These are phyloP conservation scores for Salix dunnii DNA, from an alignment of 345 rosid species.

Conservation along the genomic window DNA sequence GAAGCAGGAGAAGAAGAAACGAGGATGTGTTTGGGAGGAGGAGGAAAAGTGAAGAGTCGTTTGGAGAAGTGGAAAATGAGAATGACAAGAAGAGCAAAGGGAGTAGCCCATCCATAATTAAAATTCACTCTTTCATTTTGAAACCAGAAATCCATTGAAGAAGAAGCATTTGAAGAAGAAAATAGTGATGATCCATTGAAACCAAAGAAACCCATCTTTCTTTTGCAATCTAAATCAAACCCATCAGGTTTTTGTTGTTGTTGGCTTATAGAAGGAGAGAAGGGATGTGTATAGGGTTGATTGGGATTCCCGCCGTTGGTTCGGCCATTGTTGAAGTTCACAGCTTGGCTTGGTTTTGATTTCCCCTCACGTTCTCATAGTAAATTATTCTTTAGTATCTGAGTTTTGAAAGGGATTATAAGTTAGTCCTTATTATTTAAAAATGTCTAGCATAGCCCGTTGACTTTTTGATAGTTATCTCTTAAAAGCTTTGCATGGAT, in stretches of 20 bases:
- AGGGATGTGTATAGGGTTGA: not conserved
- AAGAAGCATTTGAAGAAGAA: not conserved
- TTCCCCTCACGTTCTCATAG: not conserved
- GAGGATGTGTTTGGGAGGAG: not conserved
- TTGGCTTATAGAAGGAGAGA: not conserved
- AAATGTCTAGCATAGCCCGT: not conserved
- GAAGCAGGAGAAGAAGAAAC: not conserved
- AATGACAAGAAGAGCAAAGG: slow-evolving; percentile 19
- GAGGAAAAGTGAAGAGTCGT: not conserved
- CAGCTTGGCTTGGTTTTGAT: not conserved
- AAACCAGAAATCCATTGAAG: slow-evolving; percentile 16
- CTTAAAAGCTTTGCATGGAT: too few species aligned
- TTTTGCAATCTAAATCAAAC: not conserved
- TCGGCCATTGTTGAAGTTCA: not conserved
- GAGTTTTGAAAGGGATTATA: too few species aligned
- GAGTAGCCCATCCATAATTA: slow-evolving; percentile 28
- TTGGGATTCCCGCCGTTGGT: too few species aligned
- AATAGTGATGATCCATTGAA: not conserved
- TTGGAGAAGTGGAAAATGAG: slow-evolving; percentile 18
- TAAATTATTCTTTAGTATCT: not conserved
- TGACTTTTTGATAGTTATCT: not conserved
- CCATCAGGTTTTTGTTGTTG: too few species aligned
- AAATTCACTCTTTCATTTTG: not conserved
- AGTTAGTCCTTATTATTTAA: not conserved
- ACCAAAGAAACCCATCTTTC: not conserved